These are phyloP conservation scores for Pseudocercospora musae DNA, from an alignment of 2,329 filamentous ascomycete genomes.

Conservation along the genomic window DNA sequence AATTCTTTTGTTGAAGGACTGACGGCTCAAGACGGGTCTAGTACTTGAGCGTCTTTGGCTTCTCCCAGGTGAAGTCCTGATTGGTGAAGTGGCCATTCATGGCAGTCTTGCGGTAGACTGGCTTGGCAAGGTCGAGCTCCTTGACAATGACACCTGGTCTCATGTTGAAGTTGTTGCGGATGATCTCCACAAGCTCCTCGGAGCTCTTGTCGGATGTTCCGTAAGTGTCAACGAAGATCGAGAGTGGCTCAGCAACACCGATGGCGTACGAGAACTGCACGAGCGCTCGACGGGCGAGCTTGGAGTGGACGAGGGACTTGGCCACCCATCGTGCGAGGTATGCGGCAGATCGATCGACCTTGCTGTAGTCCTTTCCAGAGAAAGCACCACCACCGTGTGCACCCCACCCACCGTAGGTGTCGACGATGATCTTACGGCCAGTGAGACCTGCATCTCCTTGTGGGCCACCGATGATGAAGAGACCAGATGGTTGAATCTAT, in stretches of 20 bases:
- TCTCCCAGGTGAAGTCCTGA: slow-evolving; percentile 97
- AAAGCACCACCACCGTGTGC: slow-evolving; percentile 99
- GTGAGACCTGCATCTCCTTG: slow-evolving; percentile 99
- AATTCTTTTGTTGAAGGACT: slow-evolving; percentile 9
- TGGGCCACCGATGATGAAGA: slow-evolving; percentile 98
- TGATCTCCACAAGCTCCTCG: slow-evolving; percentile 91
- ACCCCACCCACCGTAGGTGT: slow-evolving; percentile 99
- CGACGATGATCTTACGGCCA: slow-evolving; percentile 98
- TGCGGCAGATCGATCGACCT: slow-evolving; percentile 97
- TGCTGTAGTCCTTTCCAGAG: slow-evolving; percentile 99
- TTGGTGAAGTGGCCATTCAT: slow-evolving; percentile 99
- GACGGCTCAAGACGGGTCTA: slow-evolving; percentile 51
- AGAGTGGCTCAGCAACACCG: slow-evolving; percentile 95
- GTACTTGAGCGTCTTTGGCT: slow-evolving; percentile 91
- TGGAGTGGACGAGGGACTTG: slow-evolving; percentile 90
- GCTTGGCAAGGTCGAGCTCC: slow-evolving; percentile 90
- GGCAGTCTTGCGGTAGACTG: slow-evolving; percentile 97
- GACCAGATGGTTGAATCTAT: slow-evolving; percentile 90
- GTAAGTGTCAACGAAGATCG: slow-evolving; percentile 96
- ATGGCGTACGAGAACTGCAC: slow-evolving; percentile 99
- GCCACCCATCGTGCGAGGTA: slow-evolving; percentile 98
- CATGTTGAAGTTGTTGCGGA: slow-evolving; percentile 94
- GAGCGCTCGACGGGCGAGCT: slow-evolving; percentile 84
- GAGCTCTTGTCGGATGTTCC: slow-evolving; percentile 87
- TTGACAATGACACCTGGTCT: slow-evolving; percentile 97